Evolutionary conservation across 1,284 basidiomycete species (phyloP), one percentile per base, ranked within the genome.

Genomic region (Naganishia sp.): DNA sequence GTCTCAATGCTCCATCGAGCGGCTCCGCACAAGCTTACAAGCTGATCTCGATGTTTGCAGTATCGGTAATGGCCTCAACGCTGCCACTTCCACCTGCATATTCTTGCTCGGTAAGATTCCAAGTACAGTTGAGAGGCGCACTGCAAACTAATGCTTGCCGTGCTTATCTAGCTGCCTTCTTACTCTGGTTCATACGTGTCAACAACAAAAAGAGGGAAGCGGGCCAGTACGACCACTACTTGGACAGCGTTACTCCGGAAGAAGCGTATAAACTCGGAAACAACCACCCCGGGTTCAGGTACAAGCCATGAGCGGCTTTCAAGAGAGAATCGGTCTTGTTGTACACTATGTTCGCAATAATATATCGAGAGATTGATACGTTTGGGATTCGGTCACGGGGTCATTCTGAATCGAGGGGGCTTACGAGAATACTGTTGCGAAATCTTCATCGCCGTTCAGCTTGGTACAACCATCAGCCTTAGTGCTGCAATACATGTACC

Each of bases 281-380:
- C 42, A 63, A 63, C 7, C 66, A 67, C 17, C 66, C 66, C 18
- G 66, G 66, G 18, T 67, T 67, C 49, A 47, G 66, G 21, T 63
- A 65, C 54, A 57, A 57, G 55, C 49, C 46, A 25, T 65, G 58
- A n/a, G 31, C 21, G 21, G 11, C n/a, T 42, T 25, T 25, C 21
- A 39, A 39, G 15, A 25, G 6, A 49, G 47, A 39, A 39, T 9
- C 35, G 13, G 7, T 39, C 35, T 39, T 39, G 35, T 39, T 39
- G 35, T 39, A 39, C 35, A 39, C 13, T 13, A 39, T 39, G 13
- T 39, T 39, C 2, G 7, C 13, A 13, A 10, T 39, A 6, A 39
- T 13, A 39, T 39, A 13, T 13, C 2, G 13, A 39, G 35, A 13
- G 35, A 28, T 28, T 28, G 28, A 28, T 28, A 28, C 28, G 28